Percentiles rank a stretch among this genome's conserved stretches.
These are phyloP conservation scores for Boletus hoseneyae DNA, from an alignment of 1,284 basidiomycete genomes.

Conservation along the genomic window DNA sequence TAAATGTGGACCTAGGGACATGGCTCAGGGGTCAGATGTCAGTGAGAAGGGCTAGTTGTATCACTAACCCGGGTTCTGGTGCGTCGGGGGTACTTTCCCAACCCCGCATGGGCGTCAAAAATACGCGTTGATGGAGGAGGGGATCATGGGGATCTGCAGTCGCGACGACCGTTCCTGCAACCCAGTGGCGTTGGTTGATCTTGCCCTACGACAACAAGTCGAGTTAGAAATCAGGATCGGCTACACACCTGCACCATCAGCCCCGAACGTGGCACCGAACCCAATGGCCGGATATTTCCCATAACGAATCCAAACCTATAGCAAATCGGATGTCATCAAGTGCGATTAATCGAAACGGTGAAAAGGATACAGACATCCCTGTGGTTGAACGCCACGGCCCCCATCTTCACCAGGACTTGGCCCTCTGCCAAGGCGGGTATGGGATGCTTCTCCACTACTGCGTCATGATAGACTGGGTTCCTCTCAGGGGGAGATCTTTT, in stretches of 20 bases:
- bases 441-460: slow-evolving; percentile 45
- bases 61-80: slow-evolving; percentile 44
- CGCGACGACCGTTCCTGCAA: slow-evolving; percentile 59
- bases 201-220: background rate
- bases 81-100: slow-evolving; percentile 65
- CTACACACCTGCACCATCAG: slow-evolving; percentile 67
- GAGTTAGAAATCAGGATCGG: background rate
- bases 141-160: slow-evolving; percentile 50
- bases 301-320: slow-evolving; percentile 70
- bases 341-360: background rate
- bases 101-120: slow-evolving; percentile 71
- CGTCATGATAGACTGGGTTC: slow-evolving; percentile 49
- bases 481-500: slow-evolving; percentile 33
- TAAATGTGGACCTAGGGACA: slow-evolving; percentile 40
- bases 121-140: slow-evolving; percentile 65
- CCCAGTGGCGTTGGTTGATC: background rate
- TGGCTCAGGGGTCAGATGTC: background rate
- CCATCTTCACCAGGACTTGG: slow-evolving; percentile 63
- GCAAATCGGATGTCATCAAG: background rate
- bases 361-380: slow-evolving; percentile 57
- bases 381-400: slow-evolving; percentile 76
- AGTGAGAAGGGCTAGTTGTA: background rate
- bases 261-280: slow-evolving; percentile 61
- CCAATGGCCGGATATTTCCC: slow-evolving; percentile 68
- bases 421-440: slow-evolving; percentile 49